phyloP scores from a whole-genome alignment of 164 flowering plant species.

The Platanus orientalis region DNA sequence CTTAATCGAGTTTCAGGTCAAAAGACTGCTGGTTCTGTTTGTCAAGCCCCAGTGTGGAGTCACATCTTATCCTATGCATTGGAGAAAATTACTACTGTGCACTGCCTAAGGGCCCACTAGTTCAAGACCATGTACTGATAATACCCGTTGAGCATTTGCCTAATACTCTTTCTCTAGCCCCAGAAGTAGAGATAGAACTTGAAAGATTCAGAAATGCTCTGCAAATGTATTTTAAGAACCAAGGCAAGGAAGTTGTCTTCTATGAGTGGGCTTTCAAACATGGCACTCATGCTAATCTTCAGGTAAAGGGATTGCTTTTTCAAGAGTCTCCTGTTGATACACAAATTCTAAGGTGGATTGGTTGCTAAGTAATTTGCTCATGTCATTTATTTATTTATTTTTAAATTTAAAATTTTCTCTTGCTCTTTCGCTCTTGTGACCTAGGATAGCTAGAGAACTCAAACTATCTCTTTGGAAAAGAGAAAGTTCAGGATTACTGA shows the following conservation, averaged over 20 bases:
- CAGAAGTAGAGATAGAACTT: slow-evolving; percentile 58
- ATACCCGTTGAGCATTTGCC: slow-evolving; percentile 82
- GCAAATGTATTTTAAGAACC: slow-evolving; percentile 51
- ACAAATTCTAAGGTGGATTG: neutral
- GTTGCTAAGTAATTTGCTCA: too few relatives aligned
- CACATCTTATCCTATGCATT: slow-evolving; percentile 72
- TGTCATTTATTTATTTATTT: too few relatives aligned
- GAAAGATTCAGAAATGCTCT: slow-evolving; percentile 53
- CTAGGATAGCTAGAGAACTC: too few relatives aligned
- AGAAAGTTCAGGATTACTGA: too few relatives aligned
- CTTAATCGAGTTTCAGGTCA: slow-evolving; percentile 46
- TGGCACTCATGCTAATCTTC: slow-evolving; percentile 88
- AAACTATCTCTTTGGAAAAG: too few relatives aligned
- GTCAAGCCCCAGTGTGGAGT: slow-evolving; percentile 82
- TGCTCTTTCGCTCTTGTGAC: too few relatives aligned
- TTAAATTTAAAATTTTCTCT: too few relatives aligned
- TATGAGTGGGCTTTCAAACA: slow-evolving; percentile 76
- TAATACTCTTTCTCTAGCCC: slow-evolving; percentile 47
- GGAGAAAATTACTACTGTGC: slow-evolving; percentile 85
- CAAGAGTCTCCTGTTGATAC: neutral
- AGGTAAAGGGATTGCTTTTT: slow-evolving; percentile 41
- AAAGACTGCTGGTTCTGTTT: slow-evolving; percentile 96
- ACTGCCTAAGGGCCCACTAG: slow-evolving; percentile 84
- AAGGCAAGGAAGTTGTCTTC: slow-evolving; percentile 67
- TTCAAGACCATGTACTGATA: slow-evolving; percentile 70